Conservation (phyloP, 352 stramenopile species). For the Lagenidium sp. region DNA sequence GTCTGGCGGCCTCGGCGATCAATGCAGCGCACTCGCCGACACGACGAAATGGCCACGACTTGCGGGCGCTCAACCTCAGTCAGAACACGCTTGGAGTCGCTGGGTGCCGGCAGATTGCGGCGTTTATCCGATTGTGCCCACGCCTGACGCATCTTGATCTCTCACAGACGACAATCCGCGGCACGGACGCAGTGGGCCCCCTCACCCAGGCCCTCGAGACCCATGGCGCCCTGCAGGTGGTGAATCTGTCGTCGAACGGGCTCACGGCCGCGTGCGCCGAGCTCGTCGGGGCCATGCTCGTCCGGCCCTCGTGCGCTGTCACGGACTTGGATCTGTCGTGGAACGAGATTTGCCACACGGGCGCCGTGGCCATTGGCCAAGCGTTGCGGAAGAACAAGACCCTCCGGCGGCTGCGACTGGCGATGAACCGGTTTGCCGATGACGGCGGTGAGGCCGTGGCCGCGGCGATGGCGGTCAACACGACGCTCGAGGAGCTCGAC, state of each 20-base stretch:
- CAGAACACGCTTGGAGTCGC: slow-evolving; percentile 53
- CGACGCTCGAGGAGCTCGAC: slow-evolving; percentile 35
- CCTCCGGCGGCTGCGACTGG: slow-evolving; percentile 31
- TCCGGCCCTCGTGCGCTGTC: slow-evolving; percentile 33
- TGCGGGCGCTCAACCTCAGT: slow-evolving; percentile 56
- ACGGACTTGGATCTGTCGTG: slow-evolving; percentile 50
- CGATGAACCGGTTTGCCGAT: slow-evolving; percentile 69
- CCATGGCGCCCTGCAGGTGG: slow-evolving; percentile 31
- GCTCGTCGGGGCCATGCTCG: slow-evolving; percentile 56
- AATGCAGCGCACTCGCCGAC: background rate
- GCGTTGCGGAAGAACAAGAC: slow-evolving; percentile 44
- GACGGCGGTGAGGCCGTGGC: slow-evolving; percentile 50
- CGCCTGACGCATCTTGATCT: slow-evolving; percentile 49
- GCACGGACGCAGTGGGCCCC: slow-evolving; percentile 28
- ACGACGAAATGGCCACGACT: slow-evolving; percentile 18
- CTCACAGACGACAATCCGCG: slow-evolving; percentile 35
- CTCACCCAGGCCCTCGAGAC: slow-evolving; percentile 44
- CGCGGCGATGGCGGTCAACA: slow-evolving; percentile 36
- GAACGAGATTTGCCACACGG: slow-evolving; percentile 53
- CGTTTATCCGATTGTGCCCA: slow-evolving; percentile 33
- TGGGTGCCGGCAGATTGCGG: slow-evolving; percentile 44
- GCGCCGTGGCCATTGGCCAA: slow-evolving; percentile 39
- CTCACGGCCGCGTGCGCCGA: slow-evolving; percentile 39
- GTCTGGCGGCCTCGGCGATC: slow-evolving; percentile 16
- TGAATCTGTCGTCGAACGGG: slow-evolving; percentile 61